Percentiles rank a stretch among this genome's conserved stretches.
These are phyloP conservation scores for Leishmania guyanensis DNA, from an alignment of 208 protist genomes.

Conservation along the genomic window DNA sequence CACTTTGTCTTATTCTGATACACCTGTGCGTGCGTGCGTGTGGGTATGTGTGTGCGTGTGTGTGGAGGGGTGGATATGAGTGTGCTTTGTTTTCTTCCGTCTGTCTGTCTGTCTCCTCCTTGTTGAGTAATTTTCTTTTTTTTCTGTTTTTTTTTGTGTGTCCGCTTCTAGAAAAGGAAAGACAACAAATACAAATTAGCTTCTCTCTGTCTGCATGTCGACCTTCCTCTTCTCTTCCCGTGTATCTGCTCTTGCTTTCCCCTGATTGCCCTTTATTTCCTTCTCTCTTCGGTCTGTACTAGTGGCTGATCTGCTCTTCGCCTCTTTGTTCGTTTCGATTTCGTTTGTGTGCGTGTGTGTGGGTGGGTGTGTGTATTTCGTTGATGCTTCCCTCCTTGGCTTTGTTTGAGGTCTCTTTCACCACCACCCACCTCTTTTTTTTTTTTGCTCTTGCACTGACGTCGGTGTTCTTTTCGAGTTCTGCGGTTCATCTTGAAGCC, in stretches of 20 bases:
- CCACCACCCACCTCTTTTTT: background rate
- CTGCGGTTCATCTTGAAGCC: background rate
- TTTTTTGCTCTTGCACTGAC: constrained; percentile 8
- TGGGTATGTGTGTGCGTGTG: background rate
- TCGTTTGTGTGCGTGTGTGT: too few relatives aligned
- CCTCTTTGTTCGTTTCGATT: background rate
- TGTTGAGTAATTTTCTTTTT: too few relatives aligned
- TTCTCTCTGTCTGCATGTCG: constrained; percentile 4
- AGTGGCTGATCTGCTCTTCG: background rate
- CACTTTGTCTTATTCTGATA: background rate
- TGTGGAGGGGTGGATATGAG: background rate
- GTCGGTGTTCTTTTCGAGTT: background rate
- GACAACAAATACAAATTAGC: constrained; percentile 12
- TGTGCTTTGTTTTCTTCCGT: background rate
- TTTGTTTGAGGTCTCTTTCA: too few relatives aligned
- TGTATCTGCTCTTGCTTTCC: constrained; percentile 12
- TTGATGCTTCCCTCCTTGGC: constrained; percentile 9
- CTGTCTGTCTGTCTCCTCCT: too few relatives aligned
- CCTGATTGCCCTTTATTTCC: constrained; percentile 2
- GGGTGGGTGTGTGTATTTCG: background rate
- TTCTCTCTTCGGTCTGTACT: background rate
- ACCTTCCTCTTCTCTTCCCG: constrained; percentile 11
- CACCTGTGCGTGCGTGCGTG: background rate
- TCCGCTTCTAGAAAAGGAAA: too few relatives aligned
- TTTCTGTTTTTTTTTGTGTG: too few relatives aligned